Evolutionary conservation across 1,284 basidiomycete species (phyloP).

Genomic region (Puccinia novopanici): DNA sequence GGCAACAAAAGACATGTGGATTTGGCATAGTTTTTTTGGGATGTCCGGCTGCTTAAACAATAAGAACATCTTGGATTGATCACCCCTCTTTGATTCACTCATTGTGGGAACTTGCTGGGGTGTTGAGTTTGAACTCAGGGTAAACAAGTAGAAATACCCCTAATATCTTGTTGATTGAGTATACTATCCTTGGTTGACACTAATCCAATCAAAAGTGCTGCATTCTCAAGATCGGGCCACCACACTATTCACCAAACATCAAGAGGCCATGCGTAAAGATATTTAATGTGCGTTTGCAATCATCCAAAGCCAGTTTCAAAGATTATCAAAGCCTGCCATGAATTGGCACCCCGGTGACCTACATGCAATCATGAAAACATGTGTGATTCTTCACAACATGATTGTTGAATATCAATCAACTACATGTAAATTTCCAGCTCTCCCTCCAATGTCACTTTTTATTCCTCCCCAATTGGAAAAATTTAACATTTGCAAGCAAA

Average conservation of each 20-base stretch:
- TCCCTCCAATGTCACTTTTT: too few relatives aligned
- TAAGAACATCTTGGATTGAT: conserved; percentile 12
- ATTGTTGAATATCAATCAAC: conserved; percentile 17
- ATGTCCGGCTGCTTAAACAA: conserved; percentile 16
- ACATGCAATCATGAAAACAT: background rate
- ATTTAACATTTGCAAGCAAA: too few relatives aligned
- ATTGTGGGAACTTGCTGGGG: background rate
- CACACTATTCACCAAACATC: background rate
- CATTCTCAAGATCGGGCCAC: background rate
- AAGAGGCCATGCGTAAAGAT: conserved; percentile 20
- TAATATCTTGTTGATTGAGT: conserved; percentile 31
- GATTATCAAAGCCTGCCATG: background rate
- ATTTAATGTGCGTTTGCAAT: background rate
- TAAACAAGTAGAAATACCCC: conserved; percentile 15
- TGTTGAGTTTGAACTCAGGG: background rate
- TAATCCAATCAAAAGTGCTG: background rate
- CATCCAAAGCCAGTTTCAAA: conserved; percentile 10
- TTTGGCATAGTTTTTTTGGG: too few relatives aligned
- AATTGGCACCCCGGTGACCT: conserved; percentile 7
- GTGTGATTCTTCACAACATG: too few relatives aligned
- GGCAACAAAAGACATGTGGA: background rate
- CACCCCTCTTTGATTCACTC: background rate
- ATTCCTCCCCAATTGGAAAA: too few relatives aligned
- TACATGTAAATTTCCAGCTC: too few relatives aligned
- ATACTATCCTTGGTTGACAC: conserved; percentile 12